phyloP scores from a whole-genome alignment of 352 stramenopile genomes.

The Thalassiosira sp. region DNA sequence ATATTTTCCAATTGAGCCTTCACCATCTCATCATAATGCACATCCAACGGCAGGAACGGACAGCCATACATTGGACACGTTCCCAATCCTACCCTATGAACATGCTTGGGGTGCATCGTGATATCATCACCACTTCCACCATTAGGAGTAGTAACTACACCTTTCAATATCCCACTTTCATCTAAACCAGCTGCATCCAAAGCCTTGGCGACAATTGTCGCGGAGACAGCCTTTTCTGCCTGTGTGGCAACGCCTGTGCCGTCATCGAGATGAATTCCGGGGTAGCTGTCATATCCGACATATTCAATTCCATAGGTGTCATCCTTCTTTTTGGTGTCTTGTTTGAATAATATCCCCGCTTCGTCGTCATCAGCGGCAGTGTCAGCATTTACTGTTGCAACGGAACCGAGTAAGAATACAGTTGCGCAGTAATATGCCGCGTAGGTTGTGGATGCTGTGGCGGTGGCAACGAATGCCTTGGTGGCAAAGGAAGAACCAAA shows the following conservation, averaged over 20 bases:
- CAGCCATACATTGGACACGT: conserved; percentile 56
- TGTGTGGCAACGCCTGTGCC: conserved; percentile 25
- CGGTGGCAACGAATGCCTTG: conserved; percentile 36
- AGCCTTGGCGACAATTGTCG: conserved; percentile 12
- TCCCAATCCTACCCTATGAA: conserved; percentile 22
- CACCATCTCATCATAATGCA: conserved; percentile 58
- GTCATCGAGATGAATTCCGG: conserved; percentile 32
- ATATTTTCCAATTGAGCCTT: conserved; percentile 52
- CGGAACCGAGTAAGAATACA: conserved; percentile 20
- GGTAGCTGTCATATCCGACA: conserved; percentile 49
- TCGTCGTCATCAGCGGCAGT: neutral
- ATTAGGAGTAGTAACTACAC: neutral
- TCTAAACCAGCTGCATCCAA: conserved; percentile 41
- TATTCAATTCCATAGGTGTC: conserved; percentile 44
- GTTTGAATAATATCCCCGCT: conserved; percentile 19
- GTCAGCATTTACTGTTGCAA: conserved; percentile 16
- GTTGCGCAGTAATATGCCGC: conserved; percentile 41
- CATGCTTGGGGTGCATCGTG: conserved; percentile 40
- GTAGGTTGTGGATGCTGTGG: conserved; percentile 37
- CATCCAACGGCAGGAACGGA: conserved; percentile 60
- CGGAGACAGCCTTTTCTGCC: conserved; percentile 28
- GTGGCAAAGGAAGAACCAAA: conserved; percentile 22
- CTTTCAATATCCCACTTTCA: conserved; percentile 22
- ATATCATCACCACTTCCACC: conserved; percentile 16
- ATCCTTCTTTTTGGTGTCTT: conserved; percentile 37